A percentile compares a stretch with the other conserved stretches of the same genome.
Conservation (phyloP, 208 protist species). For the Trypanosoma lewisi region DNA sequence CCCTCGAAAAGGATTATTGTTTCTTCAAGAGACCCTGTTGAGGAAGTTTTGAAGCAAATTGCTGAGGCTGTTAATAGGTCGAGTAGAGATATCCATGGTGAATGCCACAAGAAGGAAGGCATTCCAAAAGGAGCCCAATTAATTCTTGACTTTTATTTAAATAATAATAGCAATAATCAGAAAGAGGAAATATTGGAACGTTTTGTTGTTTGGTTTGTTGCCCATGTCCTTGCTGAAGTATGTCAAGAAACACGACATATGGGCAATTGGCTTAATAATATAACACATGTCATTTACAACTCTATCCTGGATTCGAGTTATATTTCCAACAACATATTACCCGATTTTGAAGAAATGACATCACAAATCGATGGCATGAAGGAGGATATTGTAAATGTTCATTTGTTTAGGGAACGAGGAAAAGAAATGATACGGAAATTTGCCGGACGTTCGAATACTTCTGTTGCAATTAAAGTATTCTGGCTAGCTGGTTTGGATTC, state of each 20-base stretch:
- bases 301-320: neutral
- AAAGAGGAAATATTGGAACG: neutral
- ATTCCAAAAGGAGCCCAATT: constrained; percentile 3
- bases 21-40: neutral
- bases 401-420: neutral
- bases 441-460: neutral
- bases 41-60: constrained; percentile 3
- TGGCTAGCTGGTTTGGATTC: constrained; percentile 17
- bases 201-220: constrained; percentile 14
- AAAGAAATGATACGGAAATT: constrained; percentile 3
- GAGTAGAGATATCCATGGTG: neutral
- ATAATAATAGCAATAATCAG: too few relatives aligned
- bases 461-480: constrained; percentile 8
- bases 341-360: neutral
- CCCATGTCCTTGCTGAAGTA: constrained; percentile 3
- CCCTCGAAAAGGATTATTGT: constrained; percentile 5
- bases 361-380: neutral
- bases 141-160: constrained; percentile 9
- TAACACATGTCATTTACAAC: constrained; percentile 16
- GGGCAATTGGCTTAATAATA: constrained; percentile 14
- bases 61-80: constrained; percentile 1
- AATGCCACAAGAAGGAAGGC: neutral
- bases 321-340: neutral
- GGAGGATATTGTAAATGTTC: neutral
- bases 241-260: constrained; percentile 14